Evolutionary conservation across 257 asterid genomes (phyloP).

Genomic region (Nicotiana paniculata): DNA sequence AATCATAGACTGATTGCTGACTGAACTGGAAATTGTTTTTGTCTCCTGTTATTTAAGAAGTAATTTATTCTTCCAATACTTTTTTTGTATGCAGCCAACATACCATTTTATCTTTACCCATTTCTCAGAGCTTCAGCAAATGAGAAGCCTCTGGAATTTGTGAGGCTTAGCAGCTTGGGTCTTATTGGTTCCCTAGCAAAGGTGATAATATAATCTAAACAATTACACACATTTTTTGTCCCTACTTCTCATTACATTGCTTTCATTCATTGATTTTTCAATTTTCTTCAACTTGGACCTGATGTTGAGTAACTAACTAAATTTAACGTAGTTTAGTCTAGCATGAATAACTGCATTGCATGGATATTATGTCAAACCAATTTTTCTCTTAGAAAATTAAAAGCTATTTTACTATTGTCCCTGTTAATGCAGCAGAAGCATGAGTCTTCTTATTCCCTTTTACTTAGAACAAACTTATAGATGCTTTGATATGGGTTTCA

Average conservation of each 20-base stretch:
- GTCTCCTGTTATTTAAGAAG: background rate
- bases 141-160: background rate
- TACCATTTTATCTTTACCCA: background rate
- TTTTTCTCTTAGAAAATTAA: too few species aligned
- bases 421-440: background rate
- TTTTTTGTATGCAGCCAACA: background rate
- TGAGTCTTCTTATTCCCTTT: background rate
- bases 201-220: background rate
- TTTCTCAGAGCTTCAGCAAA: background rate
- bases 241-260: background rate
- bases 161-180: background rate
- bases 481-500: background rate
- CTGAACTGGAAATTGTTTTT: background rate
- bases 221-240: too few species aligned
- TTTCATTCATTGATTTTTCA: background rate
- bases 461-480: background rate
- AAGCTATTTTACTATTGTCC: background rate
- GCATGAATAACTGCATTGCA: too few species aligned
- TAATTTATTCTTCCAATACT: background rate
- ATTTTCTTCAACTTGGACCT: background rate
- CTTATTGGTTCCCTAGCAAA: background rate
- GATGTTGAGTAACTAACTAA: background rate
- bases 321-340: background rate
- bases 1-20: background rate
- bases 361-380: too few species aligned